A percentile compares a stretch with the other conserved stretches of the same genome.
Conservation (phyloP, 768 basidiomycete species). For the Chalciporus chontae region DNA sequence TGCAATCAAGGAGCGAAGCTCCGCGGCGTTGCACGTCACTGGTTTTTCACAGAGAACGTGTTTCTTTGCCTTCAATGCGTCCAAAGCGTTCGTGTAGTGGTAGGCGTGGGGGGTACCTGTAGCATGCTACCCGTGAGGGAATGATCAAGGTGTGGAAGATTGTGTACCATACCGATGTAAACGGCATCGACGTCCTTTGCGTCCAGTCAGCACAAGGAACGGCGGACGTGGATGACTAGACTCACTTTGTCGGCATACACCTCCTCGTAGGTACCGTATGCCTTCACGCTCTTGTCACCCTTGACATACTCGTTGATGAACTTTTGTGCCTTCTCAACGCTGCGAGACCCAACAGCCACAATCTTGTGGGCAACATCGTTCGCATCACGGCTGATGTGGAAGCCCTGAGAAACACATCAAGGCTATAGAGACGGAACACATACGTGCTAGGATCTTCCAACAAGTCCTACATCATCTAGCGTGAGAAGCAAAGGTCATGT, state of each 20-base stretch:
- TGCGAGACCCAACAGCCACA: constrained; percentile 76
- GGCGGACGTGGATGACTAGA: constrained; percentile 1
- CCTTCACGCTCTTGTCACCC: constrained; percentile 53
- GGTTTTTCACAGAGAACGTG: constrained; percentile 90
- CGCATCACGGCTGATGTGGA: constrained; percentile 50
- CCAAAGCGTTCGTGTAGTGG: constrained; percentile 76
- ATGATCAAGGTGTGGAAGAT: neutral
- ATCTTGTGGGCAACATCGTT: constrained; percentile 66
- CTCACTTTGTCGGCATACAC: constrained; percentile 68
- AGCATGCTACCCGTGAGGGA: neutral
- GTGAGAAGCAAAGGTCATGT: neutral
- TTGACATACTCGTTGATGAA: constrained; percentile 58
- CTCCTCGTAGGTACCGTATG: constrained; percentile 70
- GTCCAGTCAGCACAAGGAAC: constrained; percentile 1
- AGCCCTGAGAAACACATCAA: neutral
- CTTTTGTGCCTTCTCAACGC: constrained; percentile 58
- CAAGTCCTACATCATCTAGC: constrained; percentile 34
- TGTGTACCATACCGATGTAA: constrained; percentile 55
- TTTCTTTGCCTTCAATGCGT: constrained; percentile 75
- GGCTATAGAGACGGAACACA: neutral
- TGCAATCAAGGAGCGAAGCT: constrained; percentile 67
- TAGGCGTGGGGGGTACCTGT: constrained; percentile 80
- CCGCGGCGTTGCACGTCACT: constrained; percentile 72
- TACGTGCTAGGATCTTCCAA: constrained; percentile 46
- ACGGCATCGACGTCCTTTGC: constrained; percentile 66